Percentiles rank a stretch among this genome's conserved stretches.
These are phyloP conservation scores for Aechmea fasciata DNA, from an alignment of 176 grass and related monocot species.

Conservation along the genomic window DNA sequence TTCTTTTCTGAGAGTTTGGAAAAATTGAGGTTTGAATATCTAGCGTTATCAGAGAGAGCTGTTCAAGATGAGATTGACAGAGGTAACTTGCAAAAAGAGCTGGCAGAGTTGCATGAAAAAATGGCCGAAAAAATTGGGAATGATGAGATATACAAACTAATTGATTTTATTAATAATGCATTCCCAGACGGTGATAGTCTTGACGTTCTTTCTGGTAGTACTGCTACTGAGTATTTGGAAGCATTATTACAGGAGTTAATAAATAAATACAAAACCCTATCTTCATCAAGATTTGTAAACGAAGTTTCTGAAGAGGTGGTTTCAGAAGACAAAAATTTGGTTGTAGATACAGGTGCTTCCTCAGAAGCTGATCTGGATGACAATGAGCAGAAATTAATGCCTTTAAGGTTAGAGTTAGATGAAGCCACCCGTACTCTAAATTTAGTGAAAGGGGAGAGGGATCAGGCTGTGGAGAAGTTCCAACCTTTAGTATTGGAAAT, in stretches of 20 bases:
- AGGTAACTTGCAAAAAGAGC: conserved; percentile 62
- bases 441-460: conserved; percentile 42
- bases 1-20: conserved; percentile 72
- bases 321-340: conserved; percentile 34
- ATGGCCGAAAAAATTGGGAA: conserved; percentile 56
- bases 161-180: conserved; percentile 46
- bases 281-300: conserved; percentile 33
- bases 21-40: conserved; percentile 76
- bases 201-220: conserved; percentile 35
- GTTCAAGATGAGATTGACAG: conserved; percentile 67
- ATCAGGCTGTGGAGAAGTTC: conserved; percentile 40
- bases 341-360: conserved; percentile 17
- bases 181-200: conserved; percentile 28
- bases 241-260: conserved; percentile 50
- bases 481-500: conserved; percentile 45
- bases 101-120: conserved; percentile 54
- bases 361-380: conserved; percentile 14
- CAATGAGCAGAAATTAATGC: conserved; percentile 27
- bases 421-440: conserved; percentile 34
- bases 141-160: conserved; percentile 40
- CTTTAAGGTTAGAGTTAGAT: conserved; percentile 37
- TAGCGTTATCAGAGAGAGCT: conserved; percentile 56
- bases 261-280: conserved; percentile 39
- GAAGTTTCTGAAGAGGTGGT: conserved; percentile 35
- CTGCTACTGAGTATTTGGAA: conserved; percentile 37